phyloP scores from a whole-genome alignment of 163 green algal species.

The Chlamydomonas reinhardtii region DNA sequence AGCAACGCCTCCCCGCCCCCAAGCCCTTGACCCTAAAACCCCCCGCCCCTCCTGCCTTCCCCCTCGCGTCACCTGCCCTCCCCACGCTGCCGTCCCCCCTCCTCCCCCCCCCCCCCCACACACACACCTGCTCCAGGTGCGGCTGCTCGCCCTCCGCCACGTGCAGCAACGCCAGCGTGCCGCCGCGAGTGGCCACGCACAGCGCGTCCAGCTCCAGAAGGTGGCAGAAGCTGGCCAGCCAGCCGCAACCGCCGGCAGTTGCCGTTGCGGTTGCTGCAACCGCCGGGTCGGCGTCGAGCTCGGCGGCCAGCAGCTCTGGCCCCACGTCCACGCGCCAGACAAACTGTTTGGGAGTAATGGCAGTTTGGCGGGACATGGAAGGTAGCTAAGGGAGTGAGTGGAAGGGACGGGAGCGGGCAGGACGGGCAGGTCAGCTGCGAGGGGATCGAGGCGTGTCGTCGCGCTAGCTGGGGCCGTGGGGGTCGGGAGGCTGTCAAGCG shows the following conservation, averaged over 20 bases:
- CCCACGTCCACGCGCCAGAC: constrained; percentile 6
- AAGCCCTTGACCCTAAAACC: too few species aligned
- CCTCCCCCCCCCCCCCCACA: background rate
- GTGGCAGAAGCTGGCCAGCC: constrained; percentile 44
- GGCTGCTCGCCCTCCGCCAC: constrained; percentile 34
- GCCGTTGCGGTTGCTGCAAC: background rate
- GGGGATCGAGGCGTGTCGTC: too few species aligned
- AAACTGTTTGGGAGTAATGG: background rate
- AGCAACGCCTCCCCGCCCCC: too few species aligned
- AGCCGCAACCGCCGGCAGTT: background rate
- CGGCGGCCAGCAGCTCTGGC: background rate
- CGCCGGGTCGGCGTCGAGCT: background rate
- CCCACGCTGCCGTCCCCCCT: background rate
- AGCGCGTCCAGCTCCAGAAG: constrained; percentile 73
- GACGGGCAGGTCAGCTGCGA: too few species aligned
- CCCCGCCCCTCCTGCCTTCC: too few species aligned
- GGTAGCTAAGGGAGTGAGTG: background rate
- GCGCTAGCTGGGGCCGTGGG: too few species aligned
- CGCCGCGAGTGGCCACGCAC: constrained; percentile 60
- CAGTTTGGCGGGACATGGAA: background rate
- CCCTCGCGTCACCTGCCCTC: too few species aligned
- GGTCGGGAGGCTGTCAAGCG: too few species aligned
- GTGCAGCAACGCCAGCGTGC: constrained; percentile 74
- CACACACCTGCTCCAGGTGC: constrained; percentile 19
- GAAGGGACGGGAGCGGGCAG: background rate